A percentile compares a stretch with the other conserved stretches of the same genome.
Evolutionary conservation across 768 basidiomycete genomes (phyloP).

Genomic region (Amanita thiersii): DNA sequence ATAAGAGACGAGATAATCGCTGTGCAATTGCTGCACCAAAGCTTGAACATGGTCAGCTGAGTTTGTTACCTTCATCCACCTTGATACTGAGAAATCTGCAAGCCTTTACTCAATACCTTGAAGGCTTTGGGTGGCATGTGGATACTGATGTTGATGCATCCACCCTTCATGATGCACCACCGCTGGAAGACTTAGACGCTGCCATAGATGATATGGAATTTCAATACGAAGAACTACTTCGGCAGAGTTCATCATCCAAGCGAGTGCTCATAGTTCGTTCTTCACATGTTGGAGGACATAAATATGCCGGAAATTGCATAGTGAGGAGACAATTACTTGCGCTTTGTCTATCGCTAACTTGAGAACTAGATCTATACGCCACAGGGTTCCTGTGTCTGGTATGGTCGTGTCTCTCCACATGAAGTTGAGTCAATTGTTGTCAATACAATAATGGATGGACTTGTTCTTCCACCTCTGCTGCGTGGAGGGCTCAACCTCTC

Average conservation of each 20-base stretch:
- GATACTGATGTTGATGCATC: conserved; percentile 67
- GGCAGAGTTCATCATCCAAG: conserved; percentile 45
- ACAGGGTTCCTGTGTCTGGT: conserved; percentile 82
- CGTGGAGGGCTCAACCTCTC: conserved; percentile 80
- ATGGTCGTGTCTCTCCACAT: conserved; percentile 87
- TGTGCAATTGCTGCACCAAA: conserved; percentile 84
- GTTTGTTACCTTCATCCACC: conserved; percentile 10
- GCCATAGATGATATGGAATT: conserved; percentile 46
- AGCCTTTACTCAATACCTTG: conserved; percentile 61
- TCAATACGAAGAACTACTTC: conserved; percentile 43
- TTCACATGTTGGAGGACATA: conserved; percentile 92
- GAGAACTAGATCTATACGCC: conserved; percentile 72
- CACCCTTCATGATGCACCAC: conserved; percentile 33
- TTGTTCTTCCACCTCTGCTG: conserved; percentile 77
- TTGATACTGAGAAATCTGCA: conserved; percentile 9
- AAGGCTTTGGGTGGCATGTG: conserved; percentile 64
- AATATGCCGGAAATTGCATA: conserved; percentile 85
- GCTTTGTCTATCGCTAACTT: not conserved
- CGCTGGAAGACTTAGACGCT: conserved; percentile 54
- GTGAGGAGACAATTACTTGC: conserved; percentile 39
- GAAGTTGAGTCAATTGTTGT: conserved; percentile 81
- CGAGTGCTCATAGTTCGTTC: conserved; percentile 78
- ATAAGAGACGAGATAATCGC: conserved; percentile 87
- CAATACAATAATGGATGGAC: conserved; percentile 80
- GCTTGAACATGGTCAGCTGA: conserved; percentile 59